Evolutionary conservation across 768 basidiomycete species (phyloP), one percentile per base, ranked within the genome.

Genomic region (Boletus rex-veris): DNA sequence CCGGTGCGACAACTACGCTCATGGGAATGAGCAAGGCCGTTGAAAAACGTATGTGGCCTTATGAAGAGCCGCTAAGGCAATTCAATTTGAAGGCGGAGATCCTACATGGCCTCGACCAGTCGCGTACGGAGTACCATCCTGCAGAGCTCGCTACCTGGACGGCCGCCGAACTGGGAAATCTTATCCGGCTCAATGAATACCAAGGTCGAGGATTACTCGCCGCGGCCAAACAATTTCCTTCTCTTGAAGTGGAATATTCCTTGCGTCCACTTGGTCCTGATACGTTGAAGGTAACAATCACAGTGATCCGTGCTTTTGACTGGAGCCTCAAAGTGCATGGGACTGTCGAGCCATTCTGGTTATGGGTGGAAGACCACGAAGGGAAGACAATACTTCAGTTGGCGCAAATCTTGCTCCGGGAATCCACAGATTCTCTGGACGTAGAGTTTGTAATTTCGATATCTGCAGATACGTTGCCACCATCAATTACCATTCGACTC

Each of bases 11-110:
- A 11, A 77, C 80, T 3, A 86, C 89, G 11, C 80, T 98, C 21
- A 85, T 94, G 79, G 85, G 86, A 4, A 81, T 99, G 72, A 92
- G 92, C 76, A 98, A 98, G 69, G 90, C 92, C 4, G 80, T 96
- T 50, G 92, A 96, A 70, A 89, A 88, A 65, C 83, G 91, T 24
- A 73, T 97, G 62, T 99, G 97, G 97, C 91, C 95, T 3, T 98
- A 86, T 68, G 89, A 94, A 42, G 90, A 98, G 54, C 96, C 94
- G 4, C 74, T 99, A 31, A 82, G 75, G 58, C 93, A 98, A 64
- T 90, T 88, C 63, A 72, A 79, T 31, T 80, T 98, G 19, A 90
- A 88, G 58, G 69, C 73, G 26, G 92, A 96, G 40, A 80, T 92
- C 8, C 65, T 97, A 45, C 82, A 90, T 72, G 86, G 83, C 51